Base-by-base conservation (phyloP, 2,329 filamentous ascomycete genomes). In the Sporothrix pseudoabietina region DNA sequence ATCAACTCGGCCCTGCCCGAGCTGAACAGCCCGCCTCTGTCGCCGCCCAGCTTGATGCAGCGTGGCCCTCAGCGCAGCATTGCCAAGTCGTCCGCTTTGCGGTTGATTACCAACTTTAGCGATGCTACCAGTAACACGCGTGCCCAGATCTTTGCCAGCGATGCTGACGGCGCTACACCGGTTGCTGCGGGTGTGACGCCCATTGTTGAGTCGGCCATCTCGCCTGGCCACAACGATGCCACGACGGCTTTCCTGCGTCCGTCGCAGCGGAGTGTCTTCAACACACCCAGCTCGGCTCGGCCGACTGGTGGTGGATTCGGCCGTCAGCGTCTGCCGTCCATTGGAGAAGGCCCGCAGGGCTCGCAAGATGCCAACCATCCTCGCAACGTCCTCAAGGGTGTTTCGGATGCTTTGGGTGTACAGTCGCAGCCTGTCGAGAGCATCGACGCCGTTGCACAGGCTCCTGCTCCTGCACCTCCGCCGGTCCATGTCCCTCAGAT, bases 21-120 rank as follows among this genome's bases (percentile, higher is more conserved):
- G 80, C 80, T 91, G 73, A 81, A 92, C 6, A 92, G 92, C 79
- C 90, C 91, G 19, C 88, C 92, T 2, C 80, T 93, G n/a, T 94
- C 92, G 0, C 92, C 92, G 9, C 92, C 92, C 0, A 89, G 88
- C 32, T 9, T 74, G 39, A 79, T 89, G 69, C 87, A 86, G 75
- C 85, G 84, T 75, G 87, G 88, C 1, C 87, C 88, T 71, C 85
- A 88, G 79, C 83, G 87, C 76, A 87, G 87, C 82, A 89, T 93
- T 70, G 89, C 91, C 14, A 97, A 97, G 83, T 91, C 91, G 39
- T 93, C 94, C 10, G 90, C 95, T 0, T 84, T 98, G 74, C 97
- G 97, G 80, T 87, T 98, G 1, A 97, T 98, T 78, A 98, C 96
- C 0, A 91, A 92, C 0, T 98, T 99, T 8, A 88, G 90, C 66